Evolutionary conservation across 495 filamentous ascomycete species (phyloP), one percentile per base, ranked within the genome.

Genomic region (Talaromyces liani): DNA sequence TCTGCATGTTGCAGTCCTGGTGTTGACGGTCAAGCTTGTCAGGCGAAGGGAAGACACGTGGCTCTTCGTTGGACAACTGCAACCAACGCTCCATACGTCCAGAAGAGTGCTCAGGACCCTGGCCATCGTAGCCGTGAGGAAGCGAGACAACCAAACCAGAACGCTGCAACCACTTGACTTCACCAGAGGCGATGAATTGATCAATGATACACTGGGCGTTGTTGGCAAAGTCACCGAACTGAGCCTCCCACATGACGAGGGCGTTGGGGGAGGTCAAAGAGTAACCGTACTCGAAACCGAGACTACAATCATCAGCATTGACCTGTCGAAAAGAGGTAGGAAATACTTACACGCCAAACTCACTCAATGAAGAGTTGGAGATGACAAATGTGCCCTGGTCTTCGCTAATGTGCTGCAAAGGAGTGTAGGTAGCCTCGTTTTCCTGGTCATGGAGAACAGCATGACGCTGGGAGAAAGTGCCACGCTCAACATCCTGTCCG

Each of bases 161-260:
- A 69, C 94, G 88, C 80, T 98, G 94, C 75, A 97, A 86, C 94
- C 94, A 98, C 82, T 98, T 98, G 61, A 89, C 87, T 77, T 98
- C 94, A 69, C 95, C 94, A 49, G 95, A 95, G 47, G 95, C 94
- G 68, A 98, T 87, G 79, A 98, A 98, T 79, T 98, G 94, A 76
- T 98, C 94, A 71, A 97, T 92, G 78, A 98, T 95, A 75, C 92
- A 96, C 76, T 98, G 94, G 53, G 93, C 91, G 76, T 97, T 98
- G 85, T 98, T 98, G 81, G 93, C 94, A 67, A 98, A 98, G 77
- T 98, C 94, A 80, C 94, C 94, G 74, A 98, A 98, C 79, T 98
- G 94, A 34, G 94, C 94, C 77, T 98, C 94, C 94, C 94, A 98
- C 85, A 98, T 93, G 65, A 98, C 92, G 31, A 98, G 85, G 47